Evolutionary conservation across 257 asterid species (phyloP), one percentile per base, ranked within the genome.

Genomic region (Solanum bukasovii): DNA sequence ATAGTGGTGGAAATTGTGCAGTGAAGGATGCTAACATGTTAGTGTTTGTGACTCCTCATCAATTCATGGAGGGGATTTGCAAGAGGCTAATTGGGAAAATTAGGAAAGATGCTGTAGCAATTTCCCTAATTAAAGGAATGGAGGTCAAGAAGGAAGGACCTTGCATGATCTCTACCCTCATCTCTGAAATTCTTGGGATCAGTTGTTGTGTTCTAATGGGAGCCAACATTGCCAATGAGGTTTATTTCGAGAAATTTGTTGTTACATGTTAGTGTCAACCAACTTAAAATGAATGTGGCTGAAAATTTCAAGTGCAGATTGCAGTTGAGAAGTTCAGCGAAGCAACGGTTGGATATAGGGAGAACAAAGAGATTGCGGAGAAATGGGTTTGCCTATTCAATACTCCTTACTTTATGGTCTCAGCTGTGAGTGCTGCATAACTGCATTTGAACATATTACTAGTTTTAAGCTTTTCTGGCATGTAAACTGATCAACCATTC

Each of bases 211-310:
- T 96, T 85, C 90, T 95, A 83, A 95, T 94, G 98, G 98, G 98
- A 81, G 98, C 98, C 85, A 96, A 96, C 91, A 96, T 95, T 89
- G 98, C 98, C 71, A 95, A 93, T 40, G 98, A 96, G 98, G 98
- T 96, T 67, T 81, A 82, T 59, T 83, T 1, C 44, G 21, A 27
- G 44, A 82, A 82, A 82, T 49, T 27, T 27, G 23, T 29, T 29
- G 29, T 82, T 40, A 49, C 70, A 49, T 49, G 12, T 18, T 31
- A 49, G 31, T 29, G 40, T 82, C 52, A 18, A n/a, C 34, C 18
- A 49, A 18, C 42, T 18, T 46, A 18, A 6, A 4, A 49, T 29
- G 38, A 82, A 81, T 3, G 5, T 18, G 27, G 29, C 71, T 82
- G 13, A 16, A 27, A 83, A 68, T 72, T 90, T 31, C 9, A 38